A percentile compares a stretch with the other conserved stretches of the same genome.
Evolutionary conservation across 768 basidiomycete genomes (phyloP).

Genomic region (Kondoa malvinella): DNA sequence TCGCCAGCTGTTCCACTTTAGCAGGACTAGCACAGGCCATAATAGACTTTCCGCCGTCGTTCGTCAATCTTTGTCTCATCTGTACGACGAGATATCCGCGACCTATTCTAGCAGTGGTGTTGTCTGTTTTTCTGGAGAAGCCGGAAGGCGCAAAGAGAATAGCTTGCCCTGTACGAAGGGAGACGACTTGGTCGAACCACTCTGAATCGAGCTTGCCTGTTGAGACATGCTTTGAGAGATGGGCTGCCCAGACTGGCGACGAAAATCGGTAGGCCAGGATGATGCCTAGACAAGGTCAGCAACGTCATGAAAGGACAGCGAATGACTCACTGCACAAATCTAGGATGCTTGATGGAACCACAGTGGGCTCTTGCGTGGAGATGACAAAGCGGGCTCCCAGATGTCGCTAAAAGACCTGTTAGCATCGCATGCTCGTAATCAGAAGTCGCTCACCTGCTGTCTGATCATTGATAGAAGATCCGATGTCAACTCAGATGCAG

Average conservation of each 20-base stretch:
- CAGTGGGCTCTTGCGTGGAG: constrained; percentile 62
- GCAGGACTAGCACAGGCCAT: not conserved
- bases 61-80: not conserved
- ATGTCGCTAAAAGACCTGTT: constrained; percentile 35
- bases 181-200: constrained; percentile 12
- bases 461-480: constrained; percentile 45
- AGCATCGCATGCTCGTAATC: not conserved
- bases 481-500: constrained; percentile 43
- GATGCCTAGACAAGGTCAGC: constrained; percentile 24
- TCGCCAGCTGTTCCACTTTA: not conserved
- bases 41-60: not conserved
- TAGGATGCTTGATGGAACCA: constrained; percentile 49
- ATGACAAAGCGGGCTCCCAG: constrained; percentile 55
- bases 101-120: not conserved
- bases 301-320: not conserved
- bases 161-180: constrained; percentile 10
- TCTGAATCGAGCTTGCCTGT: not conserved
- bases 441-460: constrained; percentile 35
- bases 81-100: not conserved
- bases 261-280: constrained; percentile 57
- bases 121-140: not conserved
- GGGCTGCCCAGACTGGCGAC: constrained; percentile 58
- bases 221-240: constrained; percentile 46
- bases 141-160: constrained; percentile 11
- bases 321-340: constrained; percentile 42